Base-by-base conservation (phyloP, 305 asterid species). In the Rubia peregrina region DNA sequence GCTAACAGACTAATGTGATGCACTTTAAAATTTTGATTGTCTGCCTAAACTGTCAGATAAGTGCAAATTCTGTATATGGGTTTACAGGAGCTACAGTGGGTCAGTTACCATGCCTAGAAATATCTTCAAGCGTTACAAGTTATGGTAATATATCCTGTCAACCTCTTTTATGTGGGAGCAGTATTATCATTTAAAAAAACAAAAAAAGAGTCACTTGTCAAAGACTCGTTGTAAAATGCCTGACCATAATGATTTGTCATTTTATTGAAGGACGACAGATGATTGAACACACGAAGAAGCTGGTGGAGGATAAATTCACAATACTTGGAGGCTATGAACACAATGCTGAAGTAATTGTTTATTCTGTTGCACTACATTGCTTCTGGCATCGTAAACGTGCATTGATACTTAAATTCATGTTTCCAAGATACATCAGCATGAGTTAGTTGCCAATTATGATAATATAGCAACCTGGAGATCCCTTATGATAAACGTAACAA, bases 91-190 rank as follows among this genome's bases (percentile, higher is more conserved):
- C 99, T 70, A 90, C 99, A 36, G 73, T 91, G 74, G 98, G 98
- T 69, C 99, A 95, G 75, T 85, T 95, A 77, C 99, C 99, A 80
- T 95, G 99, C 79, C 68, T 95, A 75, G 99, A 92, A 82, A 95
- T 95, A 85, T 95, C 99, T 80, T 90, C 99, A 48, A 95, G 99
- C 81, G 99, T 95, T 63, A 95, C 99, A 70, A 95, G 99, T 89
- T 92, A 95, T 75, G 99, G 99, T 91, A 90, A 78, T 79, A 71
- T 72, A 76, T 75, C 70, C 67, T 56, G 49, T 55, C 12, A 49
- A 70, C 53, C 21, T 51, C 33, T 42, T 59, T 17, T 21, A 64
- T 41, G 59, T 46, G 72, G 77, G 66, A 79, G 43, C 68, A 68
- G 36, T 9, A 48, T 70, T 69, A 56, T 62, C 69, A 44, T 46